Percentiles rank a stretch among this genome's conserved stretches.
These are phyloP conservation scores for Capsicum pubescens DNA, from an alignment of 257 asterid species.

Conservation along the genomic window DNA sequence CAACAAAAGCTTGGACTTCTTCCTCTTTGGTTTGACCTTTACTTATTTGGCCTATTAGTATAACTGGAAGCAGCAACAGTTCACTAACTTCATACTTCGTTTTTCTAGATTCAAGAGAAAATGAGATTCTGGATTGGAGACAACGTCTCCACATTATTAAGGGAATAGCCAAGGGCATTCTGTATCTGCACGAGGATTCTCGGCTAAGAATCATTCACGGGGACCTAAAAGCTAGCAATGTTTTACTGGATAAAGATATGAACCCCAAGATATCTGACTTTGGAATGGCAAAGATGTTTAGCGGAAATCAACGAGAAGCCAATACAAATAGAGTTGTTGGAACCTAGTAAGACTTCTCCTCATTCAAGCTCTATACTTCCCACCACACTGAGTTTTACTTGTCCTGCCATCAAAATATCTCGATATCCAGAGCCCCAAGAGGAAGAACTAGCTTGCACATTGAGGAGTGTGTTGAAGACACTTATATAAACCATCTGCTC, in stretches of 20 bases:
- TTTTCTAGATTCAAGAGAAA: constrained; percentile 25
- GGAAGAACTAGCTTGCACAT: too few species aligned
- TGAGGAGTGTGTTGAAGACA: too few species aligned
- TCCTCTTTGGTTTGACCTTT: neutral
- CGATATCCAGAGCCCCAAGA: too few species aligned
- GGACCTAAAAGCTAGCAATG: constrained; percentile 25
- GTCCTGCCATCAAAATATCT: neutral
- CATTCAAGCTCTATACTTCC: neutral
- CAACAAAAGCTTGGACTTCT: constrained; percentile 25
- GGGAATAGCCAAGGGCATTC: constrained; percentile 22
- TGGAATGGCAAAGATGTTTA: constrained; percentile 27
- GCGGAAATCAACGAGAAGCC: constrained; percentile 4
- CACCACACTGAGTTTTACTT: neutral
- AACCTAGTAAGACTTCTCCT: constrained; percentile 26
- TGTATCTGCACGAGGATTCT: constrained; percentile 26
- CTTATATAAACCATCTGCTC: too few species aligned
- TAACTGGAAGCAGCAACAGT: neutral
- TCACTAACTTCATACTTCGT: neutral
- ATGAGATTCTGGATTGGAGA: neutral
- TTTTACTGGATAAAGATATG: constrained; percentile 29
- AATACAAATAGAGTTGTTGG: constrained; percentile 33
- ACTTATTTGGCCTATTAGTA: neutral
- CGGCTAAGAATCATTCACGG: constrained; percentile 20
- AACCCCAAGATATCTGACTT: constrained; percentile 28
- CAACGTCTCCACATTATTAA: constrained; percentile 19